Base-by-base conservation (phyloP, 768 basidiomycete species). In the Chalciporus sphaerocephalus region DNA sequence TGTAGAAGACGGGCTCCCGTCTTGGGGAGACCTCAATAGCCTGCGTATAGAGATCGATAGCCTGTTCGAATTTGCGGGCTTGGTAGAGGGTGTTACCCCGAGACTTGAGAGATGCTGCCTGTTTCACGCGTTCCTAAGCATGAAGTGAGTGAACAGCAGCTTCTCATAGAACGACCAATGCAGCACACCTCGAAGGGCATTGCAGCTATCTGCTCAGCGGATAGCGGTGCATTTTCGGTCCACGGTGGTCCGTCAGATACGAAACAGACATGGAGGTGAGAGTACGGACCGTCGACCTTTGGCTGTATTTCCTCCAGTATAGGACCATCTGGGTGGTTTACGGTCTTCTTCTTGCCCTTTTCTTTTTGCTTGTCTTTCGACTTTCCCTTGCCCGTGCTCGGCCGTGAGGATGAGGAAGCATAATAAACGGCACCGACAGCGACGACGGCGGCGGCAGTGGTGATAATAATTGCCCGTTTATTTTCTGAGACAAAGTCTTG, bases 1-100 rank as follows among this genome's bases (percentile, higher is more conserved):
- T 91, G 78, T 83, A 97, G 71, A 86, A 99, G 24, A 97, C 91
- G 22, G 96, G 85, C 59, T 95, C 92, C 6, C 84, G 80, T 62
- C 80, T 83, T 7, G 87, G 83, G 4, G 87, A 74, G 16, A 87
- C 74, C 37, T 76, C 72, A 51, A 91, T 89, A 28, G 88, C 88
- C 46, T 77, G 79, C 10, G 85, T 85, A 69, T 91, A 90, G 44
- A 78, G 69, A 18, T 80, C 74, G 21, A 74, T 76, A 9, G 87
- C 87, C 35, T 70, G 67, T 6, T 67, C 61, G 54, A 81, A 88
- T 55, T 77, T 76, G 53, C 76, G 78, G 35, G 68, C 67, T 55
- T 80, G 75, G 68, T 90, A 91, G 12, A 83, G 80, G 15, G 70
- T 58, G 53, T 91, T 91, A 38, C 88, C 88, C 60, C 77, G 78